phyloP scores from a whole-genome alignment of 306 rosid species.

The Quercus alba region DNA sequence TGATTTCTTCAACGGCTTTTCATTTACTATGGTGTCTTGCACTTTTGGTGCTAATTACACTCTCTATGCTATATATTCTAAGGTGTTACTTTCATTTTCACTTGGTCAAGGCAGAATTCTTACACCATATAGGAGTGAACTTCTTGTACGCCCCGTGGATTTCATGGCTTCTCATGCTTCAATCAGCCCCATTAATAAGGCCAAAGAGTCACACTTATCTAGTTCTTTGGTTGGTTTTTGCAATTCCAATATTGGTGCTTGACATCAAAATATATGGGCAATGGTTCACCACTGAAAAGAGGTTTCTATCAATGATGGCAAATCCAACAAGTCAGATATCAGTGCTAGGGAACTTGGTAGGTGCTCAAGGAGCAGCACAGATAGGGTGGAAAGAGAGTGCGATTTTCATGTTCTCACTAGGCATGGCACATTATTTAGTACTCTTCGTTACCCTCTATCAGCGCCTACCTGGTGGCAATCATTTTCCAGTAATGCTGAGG shows the following conservation, averaged over 20 bases:
- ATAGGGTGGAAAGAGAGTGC: conserved; percentile 53
- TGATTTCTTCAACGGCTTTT: conserved; percentile 28
- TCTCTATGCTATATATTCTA: conserved; percentile 39
- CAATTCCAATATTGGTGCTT: conserved; percentile 35
- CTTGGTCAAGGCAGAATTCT: conserved; percentile 40
- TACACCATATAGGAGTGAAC: conserved; percentile 41
- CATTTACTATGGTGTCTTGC: conserved; percentile 44
- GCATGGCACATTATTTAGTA: conserved; percentile 39
- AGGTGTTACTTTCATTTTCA: conserved; percentile 39
- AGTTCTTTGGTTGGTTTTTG: conserved; percentile 33
- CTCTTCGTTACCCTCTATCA: conserved; percentile 49
- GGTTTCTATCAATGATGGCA: conserved; percentile 44
- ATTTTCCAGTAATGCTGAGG: conserved; percentile 31
- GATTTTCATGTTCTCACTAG: conserved; percentile 38
- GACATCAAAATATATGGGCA: conserved; percentile 46
- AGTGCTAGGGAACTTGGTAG: conserved; percentile 47
- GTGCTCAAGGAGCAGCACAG: conserved; percentile 37
- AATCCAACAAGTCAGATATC: conserved; percentile 49
- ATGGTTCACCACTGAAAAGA: conserved; percentile 45
- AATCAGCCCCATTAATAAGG: conserved; percentile 37
- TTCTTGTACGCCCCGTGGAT: conserved; percentile 54
- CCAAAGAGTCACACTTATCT: conserved; percentile 13
- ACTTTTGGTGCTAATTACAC: conserved; percentile 11
- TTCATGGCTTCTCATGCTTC: conserved; percentile 52
- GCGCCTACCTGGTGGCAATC: conserved; percentile 29